Evolutionary conservation across 2,329 filamentous ascomycete species (phyloP), one percentile per base, ranked within the genome.

Genomic region (Xylariomycetidae sp.): DNA sequence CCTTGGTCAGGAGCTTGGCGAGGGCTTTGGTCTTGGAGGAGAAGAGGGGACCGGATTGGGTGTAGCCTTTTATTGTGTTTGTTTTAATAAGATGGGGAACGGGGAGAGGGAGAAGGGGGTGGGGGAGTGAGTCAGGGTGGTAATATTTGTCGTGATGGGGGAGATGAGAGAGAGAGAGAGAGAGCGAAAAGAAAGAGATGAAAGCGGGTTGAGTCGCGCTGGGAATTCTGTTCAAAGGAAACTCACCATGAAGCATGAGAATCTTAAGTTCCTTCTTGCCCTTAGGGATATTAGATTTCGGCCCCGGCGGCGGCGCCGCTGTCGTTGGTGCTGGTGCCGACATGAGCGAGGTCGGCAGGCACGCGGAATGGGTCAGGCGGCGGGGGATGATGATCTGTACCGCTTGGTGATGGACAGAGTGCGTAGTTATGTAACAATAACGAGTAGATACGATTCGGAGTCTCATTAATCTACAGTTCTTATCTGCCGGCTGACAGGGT

Each of bases 31-130:
- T 94, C 67, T 96, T 96, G 59, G 82, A 77, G 57, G 79, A 82
- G 74, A 96, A 96, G 43, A 88, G 69, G 4, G 81, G 62, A 4
- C 89, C 88, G 17, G 86, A 94, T 69, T 97, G 90, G 6, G 90
- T 95, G 74, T 81, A 96, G 61, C 90, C 85, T 81, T 23, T 23
- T 23, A 23, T 23, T 23, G 8, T 23, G n/a, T 30, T 7, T 30
- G 15, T 12, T 6, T 26, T 13, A 16, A 14, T 25, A 25, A 20
- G 27, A 28, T 15, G 33, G n/a, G 16, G 5, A 40, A 28, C 27
- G 23, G 30, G 13, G 13, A 23, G 20, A 22, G n/a, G n/a, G 28
- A 25, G 19, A 22, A 18, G 26, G 27, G 34, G 14, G 6, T 14
- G 20, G 22, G 10, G 12, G 15, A 26, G 33, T 20, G 26, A 29